phyloP scores from a whole-genome alignment of 257 asterid genomes.

The Primulina tabacum region DNA sequence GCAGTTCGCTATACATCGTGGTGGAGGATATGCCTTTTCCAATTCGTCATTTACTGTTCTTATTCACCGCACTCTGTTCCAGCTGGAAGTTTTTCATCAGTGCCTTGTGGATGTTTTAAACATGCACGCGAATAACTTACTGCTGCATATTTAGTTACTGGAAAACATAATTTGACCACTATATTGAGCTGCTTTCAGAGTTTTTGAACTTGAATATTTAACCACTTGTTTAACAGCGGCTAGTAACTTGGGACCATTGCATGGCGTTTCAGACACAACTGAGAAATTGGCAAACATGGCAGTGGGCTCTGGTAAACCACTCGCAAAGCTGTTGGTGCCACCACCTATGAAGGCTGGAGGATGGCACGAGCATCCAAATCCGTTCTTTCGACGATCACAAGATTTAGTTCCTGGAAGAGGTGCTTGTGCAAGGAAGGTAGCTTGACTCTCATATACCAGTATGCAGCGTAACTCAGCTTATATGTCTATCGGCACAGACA shows the following conservation, averaged over 20 bases:
- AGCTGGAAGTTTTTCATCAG: background rate
- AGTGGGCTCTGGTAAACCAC: conserved; percentile 35
- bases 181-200: background rate
- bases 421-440: conserved; percentile 51
- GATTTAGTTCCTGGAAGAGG: conserved; percentile 56
- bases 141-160: background rate
- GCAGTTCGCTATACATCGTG: background rate
- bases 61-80: background rate
- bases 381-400: conserved; percentile 47
- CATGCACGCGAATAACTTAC: background rate
- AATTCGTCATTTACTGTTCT: background rate
- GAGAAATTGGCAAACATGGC: conserved; percentile 55
- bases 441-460: background rate
- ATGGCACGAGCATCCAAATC: conserved; percentile 55
- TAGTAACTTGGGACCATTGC: conserved; percentile 30
- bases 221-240: background rate
- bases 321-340: conserved; percentile 44
- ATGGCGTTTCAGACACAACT: conserved; percentile 44
- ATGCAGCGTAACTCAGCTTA: background rate
- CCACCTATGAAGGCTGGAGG: conserved; percentile 87
- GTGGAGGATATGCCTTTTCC: background rate
- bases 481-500: background rate
- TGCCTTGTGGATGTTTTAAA: background rate
- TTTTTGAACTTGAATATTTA: background rate
- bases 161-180: background rate